Evolutionary conservation across 2,329 filamentous ascomycete genomes (phyloP), one percentile per base, ranked within the genome.

Genomic region (Zalaria sp.): DNA sequence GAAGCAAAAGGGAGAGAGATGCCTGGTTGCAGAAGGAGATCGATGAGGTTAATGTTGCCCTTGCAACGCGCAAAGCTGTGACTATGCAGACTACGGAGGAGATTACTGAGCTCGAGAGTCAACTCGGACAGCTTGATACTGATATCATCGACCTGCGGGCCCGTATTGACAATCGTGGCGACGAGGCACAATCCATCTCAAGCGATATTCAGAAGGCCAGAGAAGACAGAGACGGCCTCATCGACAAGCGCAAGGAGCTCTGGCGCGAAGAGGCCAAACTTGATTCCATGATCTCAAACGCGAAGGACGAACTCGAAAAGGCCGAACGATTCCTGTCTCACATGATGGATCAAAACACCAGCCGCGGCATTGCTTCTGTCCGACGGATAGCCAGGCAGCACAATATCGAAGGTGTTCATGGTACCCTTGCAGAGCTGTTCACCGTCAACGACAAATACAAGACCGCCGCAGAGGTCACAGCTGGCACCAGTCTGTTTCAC

Each of bases 341-440:
- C 34, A 81, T 86, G 55, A 93, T 96, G 78, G 91, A 98, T 57
- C 77, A 83, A 46, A 82, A 83, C 42, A 95, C 88, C 4, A 82
- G 84, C 43, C 77, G 83, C 39, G 91, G 89, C 53, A 71, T 98
- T 37, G 83, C 84, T n/a, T 81, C 84, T 3, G 82, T 98, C 11
- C 79, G 86, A 42, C 78, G 83, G 35, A 73, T 96, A 52, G 89
- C 87, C 62, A 74, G 77, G 38, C 79, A 93, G 50, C 70, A 81
- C 47, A 77, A 86, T 45, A 76, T 96, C 4, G 75, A 82, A 1
- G 91, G 91, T 26, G 86, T 91, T 2, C 93, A 94, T 57, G 91
- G 93, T 39, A 93, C 88, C 0, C 64, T 98, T 32, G 88, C 89
- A 4, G 93, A 98, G 58, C 73, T 98, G n/a, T 77, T 96, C 52